phyloP scores from a whole-genome alignment of 1,139 yeast species.

The Candida smagusa region DNA sequence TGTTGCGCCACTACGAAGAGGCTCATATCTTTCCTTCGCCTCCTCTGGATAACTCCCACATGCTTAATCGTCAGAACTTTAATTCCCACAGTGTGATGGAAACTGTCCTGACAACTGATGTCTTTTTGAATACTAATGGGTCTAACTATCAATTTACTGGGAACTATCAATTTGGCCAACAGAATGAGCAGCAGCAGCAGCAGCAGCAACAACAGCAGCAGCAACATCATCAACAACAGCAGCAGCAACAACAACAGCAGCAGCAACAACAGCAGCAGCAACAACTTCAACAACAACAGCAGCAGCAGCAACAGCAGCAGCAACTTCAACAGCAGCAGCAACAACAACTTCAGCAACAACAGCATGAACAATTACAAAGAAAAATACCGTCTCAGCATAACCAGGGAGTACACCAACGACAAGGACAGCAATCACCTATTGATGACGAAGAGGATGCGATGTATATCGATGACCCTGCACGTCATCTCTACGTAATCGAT shows the following conservation, averaged over 20 bases:
- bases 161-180: slow-evolving; percentile 9
- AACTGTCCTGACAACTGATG: slow-evolving; percentile 86
- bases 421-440: slow-evolving; percentile 26
- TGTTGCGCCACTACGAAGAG: slow-evolving; percentile 92
- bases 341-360: slow-evolving; percentile 14
- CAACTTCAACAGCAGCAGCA: slow-evolving; percentile 15
- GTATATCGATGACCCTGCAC: slow-evolving; percentile 88
- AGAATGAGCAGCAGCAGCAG: slow-evolving; percentile 2
- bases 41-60: slow-evolving; percentile 38
- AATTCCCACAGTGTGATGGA: slow-evolving; percentile 55
- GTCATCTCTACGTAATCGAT: slow-evolving; percentile 89
- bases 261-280: slow-evolving; percentile 7
- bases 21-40: slow-evolving; percentile 84
- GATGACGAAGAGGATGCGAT: slow-evolving; percentile 47
- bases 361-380: slow-evolving; percentile 15
- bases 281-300: slow-evolving; percentile 12
- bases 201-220: slow-evolving; percentile 11
- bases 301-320: slow-evolving; percentile 15
- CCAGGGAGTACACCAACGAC: slow-evolving; percentile 9
- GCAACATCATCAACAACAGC: slow-evolving; percentile 17
- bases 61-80: slow-evolving; percentile 32
- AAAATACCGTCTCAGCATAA: slow-evolving; percentile 3
- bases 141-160: slow-evolving; percentile 10
- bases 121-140: slow-evolving; percentile 52
- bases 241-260: slow-evolving; percentile 14